These are phyloP conservation scores for Annona cherimola DNA, from an alignment of 164 flowering plant genomes.

Conservation along the genomic window DNA sequence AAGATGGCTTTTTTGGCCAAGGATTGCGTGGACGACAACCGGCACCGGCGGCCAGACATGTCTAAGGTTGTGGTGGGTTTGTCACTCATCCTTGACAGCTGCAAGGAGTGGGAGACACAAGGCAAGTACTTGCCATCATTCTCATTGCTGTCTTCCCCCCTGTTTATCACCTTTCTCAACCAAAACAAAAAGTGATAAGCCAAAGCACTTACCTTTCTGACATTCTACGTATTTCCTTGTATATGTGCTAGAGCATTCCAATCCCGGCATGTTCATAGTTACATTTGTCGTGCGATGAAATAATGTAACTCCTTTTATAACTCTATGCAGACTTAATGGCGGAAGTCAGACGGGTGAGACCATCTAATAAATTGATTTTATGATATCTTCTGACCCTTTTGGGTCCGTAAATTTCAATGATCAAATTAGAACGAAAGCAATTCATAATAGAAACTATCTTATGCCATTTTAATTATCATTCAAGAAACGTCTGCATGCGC, in stretches of 20 bases:
- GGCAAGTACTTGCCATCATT: background rate
- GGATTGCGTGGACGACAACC: slow-evolving; percentile 32
- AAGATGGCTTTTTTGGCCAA: slow-evolving; percentile 28
- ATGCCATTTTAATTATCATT: too few species aligned
- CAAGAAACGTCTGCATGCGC: too few species aligned
- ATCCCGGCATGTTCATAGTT: background rate
- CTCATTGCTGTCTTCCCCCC: background rate
- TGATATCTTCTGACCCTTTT: background rate
- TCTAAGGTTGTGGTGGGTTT: slow-evolving; percentile 19
- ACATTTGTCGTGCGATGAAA: background rate
- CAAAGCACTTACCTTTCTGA: background rate
- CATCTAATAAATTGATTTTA: background rate
- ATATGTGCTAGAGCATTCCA: background rate
- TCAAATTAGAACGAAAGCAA: too few species aligned
- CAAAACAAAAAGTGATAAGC: background rate
- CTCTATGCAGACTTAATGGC: background rate
- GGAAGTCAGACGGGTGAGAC: background rate
- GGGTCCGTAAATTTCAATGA: background rate
- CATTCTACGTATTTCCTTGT: background rate
- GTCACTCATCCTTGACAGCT: slow-evolving; percentile 17
- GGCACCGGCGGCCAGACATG: slow-evolving; percentile 30
- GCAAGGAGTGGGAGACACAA: slow-evolving; percentile 22
- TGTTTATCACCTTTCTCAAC: background rate
- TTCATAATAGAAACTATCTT: too few species aligned
- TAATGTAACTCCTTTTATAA: background rate